Percentiles rank a stretch among this genome's conserved stretches.
These are phyloP conservation scores for Aschersonia sp. DNA, from an alignment of 2,329 filamentous ascomycete genomes.

Conservation along the genomic window DNA sequence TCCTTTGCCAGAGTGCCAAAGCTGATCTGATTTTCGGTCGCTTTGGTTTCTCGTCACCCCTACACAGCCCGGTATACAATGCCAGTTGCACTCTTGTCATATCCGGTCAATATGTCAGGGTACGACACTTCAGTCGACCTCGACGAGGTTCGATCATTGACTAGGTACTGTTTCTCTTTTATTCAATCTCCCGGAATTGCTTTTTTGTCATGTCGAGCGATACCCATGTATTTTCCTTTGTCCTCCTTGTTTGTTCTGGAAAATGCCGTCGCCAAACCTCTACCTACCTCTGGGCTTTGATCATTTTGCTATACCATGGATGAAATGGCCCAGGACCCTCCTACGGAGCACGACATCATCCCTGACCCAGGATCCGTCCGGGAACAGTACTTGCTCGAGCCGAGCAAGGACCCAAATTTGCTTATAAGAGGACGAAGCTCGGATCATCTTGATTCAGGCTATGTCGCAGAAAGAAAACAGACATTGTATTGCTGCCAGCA, in stretches of 20 bases:
- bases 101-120: conserved; percentile 36
- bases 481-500: too few relatives aligned
- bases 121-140: conserved; percentile 37
- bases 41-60: not conserved
- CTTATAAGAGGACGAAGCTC: not conserved
- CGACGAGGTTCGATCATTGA: conserved; percentile 44
- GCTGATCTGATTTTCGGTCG: conserved; percentile 4
- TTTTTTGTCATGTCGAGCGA: conserved; percentile 15
- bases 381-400: conserved; percentile 6
- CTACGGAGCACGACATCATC: too few relatives aligned
- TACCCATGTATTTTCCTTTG: conserved; percentile 5
- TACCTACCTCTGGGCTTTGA: too few relatives aligned
- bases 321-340: too few relatives aligned
- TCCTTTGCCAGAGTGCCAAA: conserved; percentile 1
- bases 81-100: conserved; percentile 31
- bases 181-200: conserved; percentile 24
- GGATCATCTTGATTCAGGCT: not conserved
- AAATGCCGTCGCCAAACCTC: not conserved
- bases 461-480: too few relatives aligned
- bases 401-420: conserved; percentile 2
- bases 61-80: conserved; percentile 18
- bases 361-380: not conserved
- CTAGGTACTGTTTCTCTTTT: conserved; percentile 46
- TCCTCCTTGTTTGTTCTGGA: conserved; percentile 11
- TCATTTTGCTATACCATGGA: too few relatives aligned